Conservation (phyloP, 2,329 filamentous ascomycete species). For the Aspergillus sp. region DNA sequence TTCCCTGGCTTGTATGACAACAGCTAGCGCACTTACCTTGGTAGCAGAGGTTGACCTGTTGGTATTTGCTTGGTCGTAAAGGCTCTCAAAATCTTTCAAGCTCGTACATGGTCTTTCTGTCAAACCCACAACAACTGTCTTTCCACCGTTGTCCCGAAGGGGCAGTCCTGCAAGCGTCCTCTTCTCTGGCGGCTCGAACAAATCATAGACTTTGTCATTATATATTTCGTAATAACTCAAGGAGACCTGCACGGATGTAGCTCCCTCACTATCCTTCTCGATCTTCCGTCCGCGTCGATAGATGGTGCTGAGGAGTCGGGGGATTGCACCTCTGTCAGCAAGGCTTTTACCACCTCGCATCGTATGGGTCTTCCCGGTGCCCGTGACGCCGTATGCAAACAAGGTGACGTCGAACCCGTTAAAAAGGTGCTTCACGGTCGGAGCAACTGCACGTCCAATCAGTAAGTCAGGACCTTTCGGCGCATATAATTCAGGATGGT, state of each 20-base stretch:
- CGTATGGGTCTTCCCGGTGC: constrained; percentile 91
- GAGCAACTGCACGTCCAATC: constrained; percentile 58
- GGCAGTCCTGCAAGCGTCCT: constrained; percentile 73
- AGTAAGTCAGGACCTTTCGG: constrained; percentile 9
- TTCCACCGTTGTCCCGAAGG: constrained; percentile 77
- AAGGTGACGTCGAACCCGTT: constrained; percentile 75
- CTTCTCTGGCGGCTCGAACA: constrained; percentile 83
- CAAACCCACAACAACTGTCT: constrained; percentile 78
- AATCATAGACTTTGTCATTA: constrained; percentile 88
- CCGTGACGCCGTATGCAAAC: constrained; percentile 89
- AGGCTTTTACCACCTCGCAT: constrained; percentile 88
- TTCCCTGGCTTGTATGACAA: background rate
- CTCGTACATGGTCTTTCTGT: constrained; percentile 75
- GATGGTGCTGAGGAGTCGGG: constrained; percentile 73
- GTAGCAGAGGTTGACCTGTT: constrained; percentile 85
- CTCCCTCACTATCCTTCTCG: constrained; percentile 65
- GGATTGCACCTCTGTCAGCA: constrained; percentile 80
- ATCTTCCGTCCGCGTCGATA: constrained; percentile 82
- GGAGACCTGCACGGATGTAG: constrained; percentile 64
- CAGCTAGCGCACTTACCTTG: constrained; percentile 45
- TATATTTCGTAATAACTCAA: constrained; percentile 96
- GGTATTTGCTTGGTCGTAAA: constrained; percentile 88
- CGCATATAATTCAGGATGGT: background rate
- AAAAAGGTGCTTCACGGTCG: constrained; percentile 87
- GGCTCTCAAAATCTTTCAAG: constrained; percentile 78